Percentiles rank a stretch among this genome's conserved stretches.
Evolutionary conservation across 2,329 filamentous ascomycete species (phyloP).

Genomic region (Boeremia exigua): DNA sequence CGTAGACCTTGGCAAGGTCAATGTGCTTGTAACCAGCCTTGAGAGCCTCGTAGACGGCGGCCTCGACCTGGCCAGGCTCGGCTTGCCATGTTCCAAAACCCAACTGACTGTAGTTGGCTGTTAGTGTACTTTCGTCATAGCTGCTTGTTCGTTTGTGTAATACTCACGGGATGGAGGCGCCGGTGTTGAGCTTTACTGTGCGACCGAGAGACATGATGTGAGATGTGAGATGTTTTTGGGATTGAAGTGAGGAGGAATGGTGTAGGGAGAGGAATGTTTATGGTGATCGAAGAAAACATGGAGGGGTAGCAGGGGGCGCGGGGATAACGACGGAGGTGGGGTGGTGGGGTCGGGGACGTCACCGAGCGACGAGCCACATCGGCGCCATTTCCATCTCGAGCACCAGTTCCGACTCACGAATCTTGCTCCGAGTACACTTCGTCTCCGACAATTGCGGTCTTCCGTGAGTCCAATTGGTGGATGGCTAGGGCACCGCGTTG

Average conservation of each 20-base stretch:
- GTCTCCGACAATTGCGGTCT: constrained; percentile 9
- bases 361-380: constrained; percentile 25
- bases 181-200: constrained; percentile 65
- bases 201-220: constrained; percentile 40
- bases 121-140: constrained; percentile 66
- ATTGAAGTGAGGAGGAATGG: constrained; percentile 1
- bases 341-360: constrained; percentile 28
- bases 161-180: constrained; percentile 78
- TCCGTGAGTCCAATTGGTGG: constrained; percentile 8
- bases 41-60: constrained; percentile 48
- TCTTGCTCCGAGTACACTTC: background rate
- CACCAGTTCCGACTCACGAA: constrained; percentile 4
- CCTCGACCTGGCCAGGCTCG: constrained; percentile 46
- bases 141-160: constrained; percentile 62
- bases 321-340: constrained; percentile 21
- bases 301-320: constrained; percentile 6
- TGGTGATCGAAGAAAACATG: constrained; percentile 7
- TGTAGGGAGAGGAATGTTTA: constrained; percentile 6
- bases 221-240: constrained; percentile 5
- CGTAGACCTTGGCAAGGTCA: constrained; percentile 40
- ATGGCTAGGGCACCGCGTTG: background rate
- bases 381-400: constrained; percentile 19
- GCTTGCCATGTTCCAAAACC: constrained; percentile 44
- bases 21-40: constrained; percentile 42
- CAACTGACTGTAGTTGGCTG: constrained; percentile 65